Percentiles rank a stretch among this genome's conserved stretches.
phyloP scores from a whole-genome alignment of 2,329 filamentous ascomycete genomes.

The Sarocladium oryzae region DNA sequence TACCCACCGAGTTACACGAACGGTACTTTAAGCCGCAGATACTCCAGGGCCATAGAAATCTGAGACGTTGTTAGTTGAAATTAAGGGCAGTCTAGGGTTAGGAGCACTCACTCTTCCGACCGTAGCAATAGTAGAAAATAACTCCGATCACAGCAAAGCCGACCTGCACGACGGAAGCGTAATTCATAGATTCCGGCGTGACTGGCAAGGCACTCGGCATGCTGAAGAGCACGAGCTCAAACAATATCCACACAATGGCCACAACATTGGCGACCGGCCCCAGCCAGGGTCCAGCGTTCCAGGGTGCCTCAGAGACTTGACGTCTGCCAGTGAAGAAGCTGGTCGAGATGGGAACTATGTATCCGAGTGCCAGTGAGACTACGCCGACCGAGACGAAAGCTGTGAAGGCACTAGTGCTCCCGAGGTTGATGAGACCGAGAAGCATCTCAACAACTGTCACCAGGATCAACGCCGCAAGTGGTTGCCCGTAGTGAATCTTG shows the following conservation, averaged over 20 bases:
- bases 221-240: slow-evolving; percentile 39
- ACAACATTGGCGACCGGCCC: slow-evolving; percentile 39
- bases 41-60: no score
- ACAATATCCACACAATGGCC: slow-evolving; percentile 43
- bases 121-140: neutral
- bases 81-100: no score
- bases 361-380: neutral
- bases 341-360: neutral
- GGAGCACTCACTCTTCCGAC: neutral
- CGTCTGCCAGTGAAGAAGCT: neutral
- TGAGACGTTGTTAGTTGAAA: no score
- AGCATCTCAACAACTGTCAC: slow-evolving; percentile 36
- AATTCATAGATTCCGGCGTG: neutral
- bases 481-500: slow-evolving; percentile 31
- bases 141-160: neutral
- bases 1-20: no score
- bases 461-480: slow-evolving; percentile 35
- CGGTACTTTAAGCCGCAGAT: no score
- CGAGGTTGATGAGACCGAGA: slow-evolving; percentile 51
- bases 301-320: neutral
- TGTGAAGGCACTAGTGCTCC: slow-evolving; percentile 17
- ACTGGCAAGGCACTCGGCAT: neutral
- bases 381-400: slow-evolving; percentile 1
- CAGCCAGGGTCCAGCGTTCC: slow-evolving; percentile 20
- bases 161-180: neutral